Conservation (phyloP, 2,329 filamentous ascomycete species). For the Zasmidium angulare region DNA sequence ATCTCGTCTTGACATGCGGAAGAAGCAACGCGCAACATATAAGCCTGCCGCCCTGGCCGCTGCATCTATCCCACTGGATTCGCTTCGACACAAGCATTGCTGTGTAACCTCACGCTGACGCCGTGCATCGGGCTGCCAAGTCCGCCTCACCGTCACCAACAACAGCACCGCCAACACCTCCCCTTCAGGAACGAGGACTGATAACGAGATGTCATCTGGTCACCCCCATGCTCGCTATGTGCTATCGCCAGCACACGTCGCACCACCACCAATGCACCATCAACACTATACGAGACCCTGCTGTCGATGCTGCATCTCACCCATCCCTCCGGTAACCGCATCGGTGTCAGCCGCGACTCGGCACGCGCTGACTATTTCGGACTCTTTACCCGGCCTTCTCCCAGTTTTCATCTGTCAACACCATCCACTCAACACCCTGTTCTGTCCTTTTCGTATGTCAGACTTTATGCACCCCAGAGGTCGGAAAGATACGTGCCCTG, state of each 20-base stretch:
- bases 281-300: neutral
- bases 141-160: neutral
- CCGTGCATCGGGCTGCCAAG: neutral
- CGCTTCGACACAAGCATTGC: neutral
- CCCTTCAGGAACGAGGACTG: neutral
- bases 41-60: neutral
- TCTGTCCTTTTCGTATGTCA: neutral
- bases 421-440: neutral
- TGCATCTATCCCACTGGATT: neutral
- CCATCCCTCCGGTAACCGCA: neutral
- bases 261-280: neutral
- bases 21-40: constrained; percentile 1
- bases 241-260: neutral
- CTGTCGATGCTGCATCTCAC: neutral
- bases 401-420: neutral
- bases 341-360: neutral
- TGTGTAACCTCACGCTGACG: neutral
- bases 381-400: neutral
- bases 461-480: neutral
- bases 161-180: too few species aligned
- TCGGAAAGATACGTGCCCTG: neutral
- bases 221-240: neutral
- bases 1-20: neutral
- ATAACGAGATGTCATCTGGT: neutral
- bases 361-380: neutral